Evolutionary conservation across 805 yeast species (phyloP).

Genomic region (Candida anglica): DNA sequence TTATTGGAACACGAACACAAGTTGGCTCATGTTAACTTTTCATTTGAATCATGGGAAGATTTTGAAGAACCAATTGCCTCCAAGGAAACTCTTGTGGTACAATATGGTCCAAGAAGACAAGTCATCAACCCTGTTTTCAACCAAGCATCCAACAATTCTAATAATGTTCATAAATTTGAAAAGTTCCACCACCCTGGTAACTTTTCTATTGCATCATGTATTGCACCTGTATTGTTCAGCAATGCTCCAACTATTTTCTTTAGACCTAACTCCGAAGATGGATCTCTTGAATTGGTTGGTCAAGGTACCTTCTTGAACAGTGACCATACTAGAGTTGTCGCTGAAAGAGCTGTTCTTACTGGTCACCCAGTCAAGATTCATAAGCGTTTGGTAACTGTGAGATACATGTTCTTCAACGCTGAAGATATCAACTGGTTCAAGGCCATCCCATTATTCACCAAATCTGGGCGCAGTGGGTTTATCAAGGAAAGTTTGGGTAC

Average conservation of each 20-base stretch:
- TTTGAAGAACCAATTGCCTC: conserved; percentile 81
- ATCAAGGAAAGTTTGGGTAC: conserved; percentile 96
- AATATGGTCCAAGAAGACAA: conserved; percentile 90
- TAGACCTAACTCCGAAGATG: conserved; percentile 49
- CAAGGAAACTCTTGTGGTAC: conserved; percentile 77
- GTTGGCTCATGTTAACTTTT: conserved; percentile 74
- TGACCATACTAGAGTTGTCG: conserved; percentile 79
- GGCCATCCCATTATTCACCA: conserved; percentile 88
- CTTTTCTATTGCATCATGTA: conserved; percentile 72
- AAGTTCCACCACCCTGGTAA: conserved; percentile 76
- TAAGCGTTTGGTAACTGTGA: conserved; percentile 82
- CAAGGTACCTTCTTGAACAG: conserved; percentile 86
- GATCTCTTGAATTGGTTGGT: conserved; percentile 68
- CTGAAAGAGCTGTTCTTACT: conserved; percentile 84
- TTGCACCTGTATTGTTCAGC: conserved; percentile 83
- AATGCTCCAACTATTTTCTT: conserved; percentile 83
- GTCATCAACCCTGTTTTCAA: conserved; percentile 80
- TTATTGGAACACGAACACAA: conserved; percentile 84
- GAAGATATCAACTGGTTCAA: conserved; percentile 88
- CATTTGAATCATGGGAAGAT: conserved; percentile 86
- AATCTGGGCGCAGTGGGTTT: conserved; percentile 88
- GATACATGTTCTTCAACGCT: conserved; percentile 95
- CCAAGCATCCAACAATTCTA: conserved; percentile 69
- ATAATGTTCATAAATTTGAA: conserved; percentile 84
- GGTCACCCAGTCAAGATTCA: conserved; percentile 96